Percentiles rank a stretch among this genome's conserved stretches.
phyloP scores from a whole-genome alignment of 805 yeast genomes.

The Ogataea angusta region DNA sequence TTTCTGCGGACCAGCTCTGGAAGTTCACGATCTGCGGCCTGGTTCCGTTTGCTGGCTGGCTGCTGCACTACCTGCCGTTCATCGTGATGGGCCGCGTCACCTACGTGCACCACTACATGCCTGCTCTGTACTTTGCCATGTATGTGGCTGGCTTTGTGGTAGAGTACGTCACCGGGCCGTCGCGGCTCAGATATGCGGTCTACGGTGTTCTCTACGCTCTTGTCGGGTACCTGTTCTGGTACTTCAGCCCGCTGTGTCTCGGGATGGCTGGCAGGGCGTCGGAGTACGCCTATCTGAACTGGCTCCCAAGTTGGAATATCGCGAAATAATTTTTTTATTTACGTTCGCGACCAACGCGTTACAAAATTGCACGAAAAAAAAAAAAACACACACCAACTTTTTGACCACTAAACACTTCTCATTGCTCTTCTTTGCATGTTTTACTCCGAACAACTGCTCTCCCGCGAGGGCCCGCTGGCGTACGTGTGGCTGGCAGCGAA shows the following conservation, averaged over 20 bases:
- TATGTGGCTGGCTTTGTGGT: slow-evolving; percentile 51
- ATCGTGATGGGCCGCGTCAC: slow-evolving; percentile 83
- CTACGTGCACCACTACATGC: slow-evolving; percentile 81
- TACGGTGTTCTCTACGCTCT: slow-evolving; percentile 40
- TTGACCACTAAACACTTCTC: neutral
- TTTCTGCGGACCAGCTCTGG: slow-evolving; percentile 27
- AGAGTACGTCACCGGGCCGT: slow-evolving; percentile 42
- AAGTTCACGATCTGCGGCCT: slow-evolving; percentile 57
- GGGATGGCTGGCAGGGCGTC: slow-evolving; percentile 57
- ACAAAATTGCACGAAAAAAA: slow-evolving; percentile 1
- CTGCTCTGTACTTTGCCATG: slow-evolving; percentile 77
- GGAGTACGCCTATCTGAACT: slow-evolving; percentile 42
- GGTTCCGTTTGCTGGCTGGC: slow-evolving; percentile 80
- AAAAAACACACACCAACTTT: neutral
- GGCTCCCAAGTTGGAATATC: slow-evolving; percentile 34
- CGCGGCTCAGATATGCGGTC: slow-evolving; percentile 27
- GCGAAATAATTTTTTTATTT: slow-evolving; percentile 4
- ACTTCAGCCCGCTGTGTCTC: slow-evolving; percentile 58
- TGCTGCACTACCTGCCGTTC: slow-evolving; percentile 72
- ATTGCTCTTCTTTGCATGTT: slow-evolving; percentile 35
- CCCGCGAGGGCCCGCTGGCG: slow-evolving; percentile 80
- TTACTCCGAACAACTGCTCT: slow-evolving; percentile 48
- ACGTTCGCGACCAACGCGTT: slow-evolving; percentile 10
- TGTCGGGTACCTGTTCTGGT: slow-evolving; percentile 54
- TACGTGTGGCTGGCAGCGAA: slow-evolving; percentile 93